Conservation (phyloP, 805 yeast genomes). For the Wickerhamomyces chaumierensis region DNA sequence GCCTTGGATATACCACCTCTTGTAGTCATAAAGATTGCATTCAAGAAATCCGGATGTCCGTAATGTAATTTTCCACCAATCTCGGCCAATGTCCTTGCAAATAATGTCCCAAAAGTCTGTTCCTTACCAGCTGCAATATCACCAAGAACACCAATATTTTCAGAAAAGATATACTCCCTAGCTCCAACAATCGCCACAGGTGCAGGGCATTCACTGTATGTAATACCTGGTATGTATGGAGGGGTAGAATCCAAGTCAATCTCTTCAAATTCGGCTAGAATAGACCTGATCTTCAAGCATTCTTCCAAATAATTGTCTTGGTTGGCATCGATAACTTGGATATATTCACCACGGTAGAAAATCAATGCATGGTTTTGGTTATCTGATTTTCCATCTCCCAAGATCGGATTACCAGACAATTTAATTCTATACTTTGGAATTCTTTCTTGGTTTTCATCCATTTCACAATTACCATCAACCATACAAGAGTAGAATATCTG, state of each 20-base stretch:
- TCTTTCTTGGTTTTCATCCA: conserved; percentile 44
- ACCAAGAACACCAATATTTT: conserved; percentile 84
- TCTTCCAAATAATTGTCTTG: conserved; percentile 95
- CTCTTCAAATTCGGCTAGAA: conserved; percentile 87
- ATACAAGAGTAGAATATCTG: conserved; percentile 50
- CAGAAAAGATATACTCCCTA: conserved; percentile 89
- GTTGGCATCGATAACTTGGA: conserved; percentile 91
- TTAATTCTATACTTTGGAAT: conserved; percentile 55
- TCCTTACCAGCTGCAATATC: conserved; percentile 97
- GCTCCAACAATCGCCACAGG: conserved; percentile 95
- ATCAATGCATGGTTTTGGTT: conserved; percentile 84
- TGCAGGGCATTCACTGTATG: conserved; percentile 22
- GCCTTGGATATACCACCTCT: conserved; percentile 95
- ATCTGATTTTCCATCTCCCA: conserved; percentile 95
- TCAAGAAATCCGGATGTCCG: conserved; percentile 93
- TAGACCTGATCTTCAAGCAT: conserved; percentile 80
- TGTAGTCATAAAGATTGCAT: conserved; percentile 85
- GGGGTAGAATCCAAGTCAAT: conserved; percentile 36
- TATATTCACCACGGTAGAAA: conserved; percentile 87
- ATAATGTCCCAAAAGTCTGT: conserved; percentile 91
- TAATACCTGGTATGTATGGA: conserved; percentile 52
- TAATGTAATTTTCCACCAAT: conserved; percentile 92
- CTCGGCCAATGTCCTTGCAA: conserved; percentile 86
- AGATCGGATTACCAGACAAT: conserved; percentile 85
- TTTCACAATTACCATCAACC: conserved; percentile 46